Base-by-base conservation (phyloP, 148 eudicot genomes). In the Polygonum aviculare region DNA sequence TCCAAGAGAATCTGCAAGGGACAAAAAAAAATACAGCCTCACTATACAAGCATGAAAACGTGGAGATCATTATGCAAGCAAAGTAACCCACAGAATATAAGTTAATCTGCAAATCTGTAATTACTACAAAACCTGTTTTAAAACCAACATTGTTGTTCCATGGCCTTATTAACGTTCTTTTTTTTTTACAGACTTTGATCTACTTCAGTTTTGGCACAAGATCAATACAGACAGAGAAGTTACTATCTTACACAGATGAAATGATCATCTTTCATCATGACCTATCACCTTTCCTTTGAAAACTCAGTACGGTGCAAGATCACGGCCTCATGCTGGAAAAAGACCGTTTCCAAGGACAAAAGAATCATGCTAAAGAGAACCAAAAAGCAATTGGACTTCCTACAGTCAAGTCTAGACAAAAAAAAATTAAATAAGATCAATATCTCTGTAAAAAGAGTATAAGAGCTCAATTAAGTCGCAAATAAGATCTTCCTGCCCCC, bases 1-100 rank as follows among this genome's bases (percentile, higher is more conserved):
- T 95, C 96, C 78, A 95, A 79, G 70, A 90, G 85, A 83, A 89
- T 78, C 98, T 95, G 90, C n/a, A 76, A 52, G 78, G 67, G 48
- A 44, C 52, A 47, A 31, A 59, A 78, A 59, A 78, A 15, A 36
- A 14, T 12, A 38, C 72, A 67, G 72, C n/a, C 44, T 67, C 44
- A 38, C 38, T 38, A 67, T 12, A 15, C 72, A 67, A 36, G 72
- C 72, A 67, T 3, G 6, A 67, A 12, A 67, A 18, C 12, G 41
- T 35, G 41, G 12, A 65, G 35, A 65, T 65, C 16, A 65, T 67
- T 67, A 36, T 67, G 36, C 1, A 36, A 67, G 21, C 14, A 67
- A 67, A 36, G 19, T 67, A 36, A 67, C 7, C 72, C 19, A 60
- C 44, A 67, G 45, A 9, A 36, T 15, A 38, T 21, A 67, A 5